Percentiles rank a stretch among this genome's conserved stretches.
Conservation (phyloP, 2,329 filamentous ascomycete species). For the Aureobasidium sp. region DNA sequence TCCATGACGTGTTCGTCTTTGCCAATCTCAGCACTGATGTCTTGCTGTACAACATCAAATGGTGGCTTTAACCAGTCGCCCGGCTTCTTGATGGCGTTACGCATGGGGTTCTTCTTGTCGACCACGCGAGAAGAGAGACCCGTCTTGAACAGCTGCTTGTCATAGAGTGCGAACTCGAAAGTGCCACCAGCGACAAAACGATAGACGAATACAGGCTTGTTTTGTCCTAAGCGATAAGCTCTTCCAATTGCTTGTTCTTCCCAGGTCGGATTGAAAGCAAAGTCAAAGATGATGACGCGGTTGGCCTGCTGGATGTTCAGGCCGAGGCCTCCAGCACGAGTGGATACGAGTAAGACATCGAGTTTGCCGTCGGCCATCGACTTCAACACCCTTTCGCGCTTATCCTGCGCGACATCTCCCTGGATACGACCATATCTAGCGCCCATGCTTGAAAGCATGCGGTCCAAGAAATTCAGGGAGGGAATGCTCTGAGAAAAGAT, state of each 20-base stretch:
- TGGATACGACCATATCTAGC: conserved; percentile 56
- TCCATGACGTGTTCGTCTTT: conserved; percentile 59
- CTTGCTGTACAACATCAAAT: conserved; percentile 43
- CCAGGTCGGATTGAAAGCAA: conserved; percentile 68
- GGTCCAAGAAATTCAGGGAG: conserved; percentile 63
- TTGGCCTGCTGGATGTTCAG: conserved; percentile 81
- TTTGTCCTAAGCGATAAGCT: conserved; percentile 78
- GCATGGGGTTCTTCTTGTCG: conserved; percentile 71
- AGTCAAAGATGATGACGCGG: conserved; percentile 80
- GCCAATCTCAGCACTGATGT: conserved; percentile 45
- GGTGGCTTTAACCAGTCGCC: conserved; percentile 55
- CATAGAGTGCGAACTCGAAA: conserved; percentile 67
- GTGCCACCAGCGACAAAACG: conserved; percentile 72
- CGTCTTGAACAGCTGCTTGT: conserved; percentile 72
- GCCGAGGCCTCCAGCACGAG: conserved; percentile 71
- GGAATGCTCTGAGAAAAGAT: conserved; percentile 70
- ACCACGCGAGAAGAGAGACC: conserved; percentile 74
- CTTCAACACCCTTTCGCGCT: conserved; percentile 59
- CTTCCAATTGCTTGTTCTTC: conserved; percentile 85
- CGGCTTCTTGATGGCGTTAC: conserved; percentile 51
- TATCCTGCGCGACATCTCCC: conserved; percentile 51
- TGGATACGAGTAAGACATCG: conserved; percentile 71
- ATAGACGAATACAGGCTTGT: conserved; percentile 77
- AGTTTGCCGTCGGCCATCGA: conserved; percentile 56
- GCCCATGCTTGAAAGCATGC: conserved; percentile 45